Conservation (phyloP, 176 grass and related monocot species). For the Dactylis glomerata region DNA sequence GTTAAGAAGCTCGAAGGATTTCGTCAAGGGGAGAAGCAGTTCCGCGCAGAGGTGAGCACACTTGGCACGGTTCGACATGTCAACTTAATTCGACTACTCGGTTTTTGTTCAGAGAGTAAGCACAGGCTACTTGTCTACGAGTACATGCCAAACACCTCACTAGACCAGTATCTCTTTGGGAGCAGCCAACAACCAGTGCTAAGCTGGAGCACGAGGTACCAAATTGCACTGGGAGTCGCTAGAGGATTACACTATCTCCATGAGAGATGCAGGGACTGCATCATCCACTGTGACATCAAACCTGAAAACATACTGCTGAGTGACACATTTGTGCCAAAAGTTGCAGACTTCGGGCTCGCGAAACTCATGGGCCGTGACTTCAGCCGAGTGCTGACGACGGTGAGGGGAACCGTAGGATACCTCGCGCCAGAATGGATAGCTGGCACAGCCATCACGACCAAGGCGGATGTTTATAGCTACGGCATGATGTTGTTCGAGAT, state of each 20-base stretch:
- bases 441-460: neutral
- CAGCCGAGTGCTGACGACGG: neutral
- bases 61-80: neutral
- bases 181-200: neutral
- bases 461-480: neutral
- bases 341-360: neutral
- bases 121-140: neutral
- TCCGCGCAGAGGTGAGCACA: neutral
- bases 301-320: no score
- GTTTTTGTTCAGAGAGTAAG: neutral
- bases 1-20: neutral
- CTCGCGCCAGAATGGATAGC: neutral
- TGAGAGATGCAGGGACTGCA: no score
- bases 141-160: neutral
- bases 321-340: no score
- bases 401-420: neutral
- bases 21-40: neutral
- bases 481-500: conserved; percentile 3
- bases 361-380: neutral
- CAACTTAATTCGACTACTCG: neutral
- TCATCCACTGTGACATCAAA: no score
- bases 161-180: neutral
- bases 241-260: no score
- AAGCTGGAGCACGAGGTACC: neutral
- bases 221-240: no score